Percentiles rank a stretch among this genome's conserved stretches.
Conservation (phyloP, 83 land plant genomes). For the Picea abies region DNA sequence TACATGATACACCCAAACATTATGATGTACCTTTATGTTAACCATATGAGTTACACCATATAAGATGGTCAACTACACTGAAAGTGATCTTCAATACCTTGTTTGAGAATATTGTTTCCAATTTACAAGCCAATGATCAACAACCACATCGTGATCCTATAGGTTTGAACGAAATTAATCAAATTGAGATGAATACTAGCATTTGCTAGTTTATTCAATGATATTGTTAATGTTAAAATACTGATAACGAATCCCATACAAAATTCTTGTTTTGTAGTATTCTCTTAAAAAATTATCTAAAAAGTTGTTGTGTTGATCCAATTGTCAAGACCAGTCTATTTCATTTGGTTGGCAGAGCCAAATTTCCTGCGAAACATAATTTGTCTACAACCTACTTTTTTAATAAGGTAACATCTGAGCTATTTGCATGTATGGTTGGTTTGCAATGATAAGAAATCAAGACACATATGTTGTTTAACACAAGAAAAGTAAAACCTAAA, state of each 20-base stretch:
- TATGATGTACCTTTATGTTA: conserved; percentile 26
- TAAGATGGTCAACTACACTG: background rate
- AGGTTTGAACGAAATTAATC: background rate
- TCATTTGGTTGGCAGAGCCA: background rate
- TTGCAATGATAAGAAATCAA: background rate
- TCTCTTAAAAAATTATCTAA: background rate
- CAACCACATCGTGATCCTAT: conserved; percentile 76
- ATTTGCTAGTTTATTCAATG: background rate
- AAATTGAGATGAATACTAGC: background rate
- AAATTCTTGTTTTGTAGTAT: background rate
- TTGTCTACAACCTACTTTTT: background rate
- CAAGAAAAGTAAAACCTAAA: background rate
- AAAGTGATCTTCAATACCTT: conserved; percentile 46
- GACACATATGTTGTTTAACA: background rate
- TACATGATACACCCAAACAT: conserved; percentile 34
- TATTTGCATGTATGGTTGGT: background rate
- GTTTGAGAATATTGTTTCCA: conserved; percentile 78
- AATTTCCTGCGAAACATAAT: background rate
- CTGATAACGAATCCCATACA: background rate
- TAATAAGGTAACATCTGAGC: background rate
- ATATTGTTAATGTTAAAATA: background rate
- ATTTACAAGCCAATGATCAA: conserved; percentile 70
- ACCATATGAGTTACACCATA: conserved; percentile 8
- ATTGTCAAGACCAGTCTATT: background rate
- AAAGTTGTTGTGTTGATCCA: background rate